Conservation (phyloP, 192 early-diverging fungal species). For the Mortierella antarctica region DNA sequence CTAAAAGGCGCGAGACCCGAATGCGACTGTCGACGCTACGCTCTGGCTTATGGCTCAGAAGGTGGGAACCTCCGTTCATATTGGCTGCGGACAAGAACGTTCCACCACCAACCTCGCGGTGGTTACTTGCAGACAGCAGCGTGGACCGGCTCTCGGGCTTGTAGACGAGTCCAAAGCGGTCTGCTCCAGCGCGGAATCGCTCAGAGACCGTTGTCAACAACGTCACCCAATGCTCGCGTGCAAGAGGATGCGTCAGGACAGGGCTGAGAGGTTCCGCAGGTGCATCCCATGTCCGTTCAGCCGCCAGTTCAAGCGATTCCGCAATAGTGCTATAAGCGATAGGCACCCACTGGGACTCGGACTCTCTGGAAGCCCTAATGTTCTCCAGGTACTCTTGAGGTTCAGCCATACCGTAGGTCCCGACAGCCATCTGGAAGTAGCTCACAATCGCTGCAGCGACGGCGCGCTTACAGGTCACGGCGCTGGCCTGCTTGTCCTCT, state of each 20-base stretch:
- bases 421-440: slow-evolving; percentile 43
- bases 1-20: slow-evolving; percentile 45
- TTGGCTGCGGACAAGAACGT: slow-evolving; percentile 30
- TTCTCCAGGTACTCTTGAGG: slow-evolving; percentile 48
- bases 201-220: slow-evolving; percentile 46
- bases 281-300: slow-evolving; percentile 16
- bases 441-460: slow-evolving; percentile 34
- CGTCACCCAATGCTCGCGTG: slow-evolving; percentile 43
- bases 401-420: slow-evolving; percentile 28
- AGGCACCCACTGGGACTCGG: slow-evolving; percentile 39
- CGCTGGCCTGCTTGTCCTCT: slow-evolving; percentile 4
- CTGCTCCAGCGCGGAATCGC: slow-evolving; percentile 43
- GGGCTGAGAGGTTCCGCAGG: slow-evolving; percentile 32
- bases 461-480: slow-evolving; percentile 27
- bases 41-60: slow-evolving; percentile 26
- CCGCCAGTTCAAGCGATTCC: slow-evolving; percentile 15
- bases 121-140: not conserved
- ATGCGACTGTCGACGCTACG: slow-evolving; percentile 49
- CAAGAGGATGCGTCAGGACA: slow-evolving; percentile 42
- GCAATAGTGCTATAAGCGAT: slow-evolving; percentile 24
- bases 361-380: slow-evolving; percentile 36
- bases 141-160: slow-evolving; percentile 20
- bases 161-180: slow-evolving; percentile 34
- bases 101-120: slow-evolving; percentile 32
- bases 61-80: slow-evolving; percentile 3